Percentiles rank a stretch among this genome's conserved stretches.
Evolutionary conservation across 2,329 filamentous ascomycete genomes (phyloP).

Genomic region (Aspergillus clavatus): DNA sequence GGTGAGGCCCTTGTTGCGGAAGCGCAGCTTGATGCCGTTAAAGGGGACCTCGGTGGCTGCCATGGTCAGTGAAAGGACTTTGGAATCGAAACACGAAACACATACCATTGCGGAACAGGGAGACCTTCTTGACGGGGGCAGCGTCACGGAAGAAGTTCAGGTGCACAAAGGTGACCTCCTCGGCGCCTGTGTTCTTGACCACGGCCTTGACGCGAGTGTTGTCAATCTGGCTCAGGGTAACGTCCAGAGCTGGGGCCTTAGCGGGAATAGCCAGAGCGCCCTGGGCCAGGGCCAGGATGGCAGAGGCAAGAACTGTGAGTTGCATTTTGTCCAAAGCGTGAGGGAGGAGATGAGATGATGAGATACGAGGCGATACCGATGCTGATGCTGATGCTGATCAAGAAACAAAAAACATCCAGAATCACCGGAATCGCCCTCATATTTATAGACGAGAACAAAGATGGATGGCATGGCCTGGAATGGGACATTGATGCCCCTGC

Average conservation of each 20-base stretch:
- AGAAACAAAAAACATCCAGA: too few relatives aligned
- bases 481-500: too few relatives aligned
- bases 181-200: constrained; percentile 31
- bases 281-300: constrained; percentile 19
- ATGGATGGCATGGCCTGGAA: too few relatives aligned
- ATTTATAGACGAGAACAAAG: neutral
- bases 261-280: constrained; percentile 17
- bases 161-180: constrained; percentile 32
- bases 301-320: constrained; percentile 16
- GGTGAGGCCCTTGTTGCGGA: constrained; percentile 25
- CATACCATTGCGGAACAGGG: constrained; percentile 30
- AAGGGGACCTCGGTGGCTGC: constrained; percentile 29
- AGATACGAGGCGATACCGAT: neutral
- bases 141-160: constrained; percentile 35
- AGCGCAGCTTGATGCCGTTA: constrained; percentile 27
- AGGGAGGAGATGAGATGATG: constrained; percentile 5
- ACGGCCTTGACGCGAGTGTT: constrained; percentile 34
- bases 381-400: neutral
- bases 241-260: constrained; percentile 22
- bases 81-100: neutral
- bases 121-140: constrained; percentile 34
- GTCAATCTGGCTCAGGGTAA: constrained; percentile 27
- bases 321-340: constrained; percentile 18
- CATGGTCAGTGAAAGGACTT: constrained; percentile 5
- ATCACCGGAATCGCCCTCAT: neutral